A percentile compares a stretch with the other conserved stretches of the same genome.
Conservation (phyloP, 176 grass and related monocot species). For the Chloris gayana region DNA sequence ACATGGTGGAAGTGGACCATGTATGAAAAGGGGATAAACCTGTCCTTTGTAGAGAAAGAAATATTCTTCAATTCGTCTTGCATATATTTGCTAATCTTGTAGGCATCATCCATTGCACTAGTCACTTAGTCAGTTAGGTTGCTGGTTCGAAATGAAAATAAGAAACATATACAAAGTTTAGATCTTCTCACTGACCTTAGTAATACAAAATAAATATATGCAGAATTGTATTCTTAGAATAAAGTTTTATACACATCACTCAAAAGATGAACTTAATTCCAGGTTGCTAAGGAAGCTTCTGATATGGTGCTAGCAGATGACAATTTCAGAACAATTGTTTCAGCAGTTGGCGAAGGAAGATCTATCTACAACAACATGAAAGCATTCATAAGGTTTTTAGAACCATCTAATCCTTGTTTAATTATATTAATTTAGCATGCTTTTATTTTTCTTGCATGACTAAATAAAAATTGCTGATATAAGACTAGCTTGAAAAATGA, state of each 20-base stretch:
- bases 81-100: not conserved
- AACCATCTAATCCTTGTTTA: no score
- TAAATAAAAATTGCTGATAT: no score
- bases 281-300: slow-evolving; percentile 93
- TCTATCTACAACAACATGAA: slow-evolving; percentile 91
- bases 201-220: no score
- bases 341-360: slow-evolving; percentile 90
- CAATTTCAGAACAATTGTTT: slow-evolving; percentile 94
- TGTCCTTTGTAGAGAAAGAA: not conserved
- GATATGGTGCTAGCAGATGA: slow-evolving; percentile 98
- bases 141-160: not conserved
- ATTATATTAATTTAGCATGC: no score
- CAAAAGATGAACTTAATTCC: slow-evolving; percentile 8
- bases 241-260: not conserved
- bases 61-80: not conserved
- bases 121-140: not conserved
- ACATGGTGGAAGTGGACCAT: not conserved
- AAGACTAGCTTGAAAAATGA: no score
- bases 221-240: no score
- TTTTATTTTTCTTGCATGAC: no score
- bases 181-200: no score
- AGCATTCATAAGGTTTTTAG: no score
- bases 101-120: not conserved
- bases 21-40: not conserved
- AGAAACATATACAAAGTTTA: not conserved